phyloP scores from a whole-genome alignment of 2,329 filamentous ascomycete species.

The Scedosporium dehoogii region DNA sequence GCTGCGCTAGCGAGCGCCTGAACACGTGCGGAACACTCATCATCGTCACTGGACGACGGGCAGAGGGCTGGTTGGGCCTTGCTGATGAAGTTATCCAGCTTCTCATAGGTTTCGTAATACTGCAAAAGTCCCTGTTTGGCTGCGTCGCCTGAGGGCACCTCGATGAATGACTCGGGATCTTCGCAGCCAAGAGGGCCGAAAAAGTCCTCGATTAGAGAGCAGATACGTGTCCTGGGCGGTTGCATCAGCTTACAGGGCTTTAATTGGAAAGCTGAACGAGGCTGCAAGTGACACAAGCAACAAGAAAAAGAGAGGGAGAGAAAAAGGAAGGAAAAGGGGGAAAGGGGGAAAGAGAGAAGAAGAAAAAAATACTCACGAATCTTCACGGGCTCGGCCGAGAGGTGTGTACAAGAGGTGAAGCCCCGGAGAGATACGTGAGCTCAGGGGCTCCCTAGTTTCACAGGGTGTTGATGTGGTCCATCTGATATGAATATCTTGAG shows the following conservation, averaged over 20 bases:
- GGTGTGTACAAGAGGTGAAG: conserved; percentile 74
- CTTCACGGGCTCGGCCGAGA: conserved; percentile 5
- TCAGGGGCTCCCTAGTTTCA: conserved; percentile 56
- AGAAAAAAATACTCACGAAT: not conserved
- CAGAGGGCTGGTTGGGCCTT: conserved; percentile 47
- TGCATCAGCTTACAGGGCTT: not conserved
- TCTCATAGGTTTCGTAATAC: conserved; percentile 57
- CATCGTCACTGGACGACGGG: conserved; percentile 20
- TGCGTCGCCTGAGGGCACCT: not conserved
- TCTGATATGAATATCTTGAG: conserved; percentile 66
- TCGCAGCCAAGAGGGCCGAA: conserved; percentile 51
- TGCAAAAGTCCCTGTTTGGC: conserved; percentile 43
- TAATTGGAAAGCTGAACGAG: not conserved
- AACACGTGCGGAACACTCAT: conserved; percentile 39
- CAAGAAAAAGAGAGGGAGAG: too few relatives aligned
- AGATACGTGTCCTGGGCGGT: conserved; percentile 28
- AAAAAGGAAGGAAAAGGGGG: too few relatives aligned
- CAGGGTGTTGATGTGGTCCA: conserved; percentile 58
- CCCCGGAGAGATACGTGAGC: conserved; percentile 67
- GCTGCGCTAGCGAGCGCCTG: conserved; percentile 39
- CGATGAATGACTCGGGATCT: conserved; percentile 8
- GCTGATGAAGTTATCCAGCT: conserved; percentile 41
- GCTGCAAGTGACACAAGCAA: not conserved
- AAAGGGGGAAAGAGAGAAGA: too few relatives aligned
- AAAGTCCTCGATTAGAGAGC: conserved; percentile 43